Percentiles rank a stretch among this genome's conserved stretches.
Conservation (phyloP, 176 grass and related monocot species). For the Oropetium thomaeum region DNA sequence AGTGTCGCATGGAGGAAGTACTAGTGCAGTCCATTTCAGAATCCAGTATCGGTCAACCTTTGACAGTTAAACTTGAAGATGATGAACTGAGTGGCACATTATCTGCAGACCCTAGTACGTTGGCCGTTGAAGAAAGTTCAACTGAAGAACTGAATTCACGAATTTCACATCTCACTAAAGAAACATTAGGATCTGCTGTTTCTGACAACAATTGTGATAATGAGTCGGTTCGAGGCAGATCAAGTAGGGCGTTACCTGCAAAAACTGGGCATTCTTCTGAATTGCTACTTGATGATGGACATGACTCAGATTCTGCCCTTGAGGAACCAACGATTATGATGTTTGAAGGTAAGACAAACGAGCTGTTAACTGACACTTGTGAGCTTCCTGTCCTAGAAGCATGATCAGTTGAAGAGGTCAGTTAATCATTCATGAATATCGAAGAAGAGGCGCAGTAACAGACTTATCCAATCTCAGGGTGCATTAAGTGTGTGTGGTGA, state of each 20-base stretch:
- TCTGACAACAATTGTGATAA: background rate
- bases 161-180: constrained; percentile 18
- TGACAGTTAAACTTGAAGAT: constrained; percentile 22
- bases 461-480: background rate
- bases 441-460: background rate
- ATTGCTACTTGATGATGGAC: background rate
- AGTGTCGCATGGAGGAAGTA: constrained; percentile 41
- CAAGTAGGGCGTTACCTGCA: background rate
- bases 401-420: constrained; percentile 21
- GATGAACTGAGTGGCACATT: background rate
- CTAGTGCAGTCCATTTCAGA: constrained; percentile 44
- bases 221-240: background rate
- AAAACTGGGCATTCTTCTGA: background rate
- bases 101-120: background rate
- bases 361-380: background rate
- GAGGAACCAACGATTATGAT: background rate
- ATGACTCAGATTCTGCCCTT: background rate
- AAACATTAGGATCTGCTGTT: background rate
- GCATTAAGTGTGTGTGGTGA: background rate
- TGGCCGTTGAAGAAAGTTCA: constrained; percentile 20
- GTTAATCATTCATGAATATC: constrained; percentile 9
- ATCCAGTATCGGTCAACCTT: constrained; percentile 9
- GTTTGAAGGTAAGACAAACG: background rate
- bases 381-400: constrained; percentile 27
- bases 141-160: constrained; percentile 14